Evolutionary conservation across 352 stramenopile species (phyloP).

Genomic region (Blastocystis sp.): DNA sequence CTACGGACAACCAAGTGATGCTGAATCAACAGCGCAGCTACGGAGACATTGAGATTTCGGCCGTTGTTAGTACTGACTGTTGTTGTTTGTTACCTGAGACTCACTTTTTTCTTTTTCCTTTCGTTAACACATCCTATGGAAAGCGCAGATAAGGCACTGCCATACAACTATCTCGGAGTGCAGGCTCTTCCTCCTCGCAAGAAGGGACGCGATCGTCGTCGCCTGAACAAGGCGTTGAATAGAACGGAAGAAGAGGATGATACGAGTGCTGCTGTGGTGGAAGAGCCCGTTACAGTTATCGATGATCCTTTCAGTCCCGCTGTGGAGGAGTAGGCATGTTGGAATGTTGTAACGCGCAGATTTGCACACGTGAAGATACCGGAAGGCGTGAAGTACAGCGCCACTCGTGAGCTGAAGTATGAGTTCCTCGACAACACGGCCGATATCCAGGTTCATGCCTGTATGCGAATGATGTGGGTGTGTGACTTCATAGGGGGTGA

Average conservation of each 20-base stretch:
- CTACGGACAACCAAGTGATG: conserved; percentile 29
- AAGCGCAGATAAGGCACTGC: background rate
- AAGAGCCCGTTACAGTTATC: background rate
- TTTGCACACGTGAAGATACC: conserved; percentile 49
- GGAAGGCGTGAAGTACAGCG: conserved; percentile 8
- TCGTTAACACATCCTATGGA: background rate
- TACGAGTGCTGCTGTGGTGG: background rate
- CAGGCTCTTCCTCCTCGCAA: conserved; percentile 48
- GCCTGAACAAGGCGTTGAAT: conserved; percentile 31
- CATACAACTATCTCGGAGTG: conserved; percentile 32
- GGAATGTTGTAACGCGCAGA: background rate
- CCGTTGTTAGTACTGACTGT: background rate
- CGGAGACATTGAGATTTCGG: conserved; percentile 53
- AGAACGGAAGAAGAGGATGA: conserved; percentile 1
- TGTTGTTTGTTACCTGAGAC: background rate
- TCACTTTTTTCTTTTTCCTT: conserved; percentile 34
- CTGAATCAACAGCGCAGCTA: conserved; percentile 42
- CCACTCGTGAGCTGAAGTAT: conserved; percentile 13
- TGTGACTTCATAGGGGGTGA: conserved; percentile 72
- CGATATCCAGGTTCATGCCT: conserved; percentile 79
- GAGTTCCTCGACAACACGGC: conserved; percentile 79
- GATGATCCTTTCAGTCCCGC: conserved; percentile 57
- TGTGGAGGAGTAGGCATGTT: conserved; percentile 33
- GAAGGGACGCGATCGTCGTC: conserved; percentile 58
- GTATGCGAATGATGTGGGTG: background rate